A percentile compares a stretch with the other conserved stretches of the same genome.
phyloP scores from a whole-genome alignment of 2,329 filamentous ascomycete genomes.

The Xylaria sp. region DNA sequence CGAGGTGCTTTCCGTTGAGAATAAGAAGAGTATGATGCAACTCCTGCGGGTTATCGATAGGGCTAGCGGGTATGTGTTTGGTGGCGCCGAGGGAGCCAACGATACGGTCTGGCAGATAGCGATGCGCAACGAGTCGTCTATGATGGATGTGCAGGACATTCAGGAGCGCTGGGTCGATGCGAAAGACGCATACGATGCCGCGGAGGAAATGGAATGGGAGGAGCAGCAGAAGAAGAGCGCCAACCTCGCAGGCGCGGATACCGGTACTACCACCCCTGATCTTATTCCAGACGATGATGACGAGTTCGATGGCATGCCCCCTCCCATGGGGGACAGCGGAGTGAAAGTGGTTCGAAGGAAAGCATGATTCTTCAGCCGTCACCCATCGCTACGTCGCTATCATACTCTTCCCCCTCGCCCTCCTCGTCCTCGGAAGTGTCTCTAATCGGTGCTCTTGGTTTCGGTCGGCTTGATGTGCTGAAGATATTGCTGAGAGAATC shows the following conservation, averaged over 20 bases:
- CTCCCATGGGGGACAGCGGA: slow-evolving; percentile 60
- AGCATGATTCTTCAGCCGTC: slow-evolving; percentile 52
- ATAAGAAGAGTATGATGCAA: slow-evolving; percentile 96
- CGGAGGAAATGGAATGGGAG: slow-evolving; percentile 76
- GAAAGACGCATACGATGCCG: slow-evolving; percentile 84
- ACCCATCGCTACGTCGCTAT: slow-evolving; percentile 46
- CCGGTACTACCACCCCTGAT: slow-evolving; percentile 42
- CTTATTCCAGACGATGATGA: slow-evolving; percentile 44
- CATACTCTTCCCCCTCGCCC: slow-evolving; percentile 54
- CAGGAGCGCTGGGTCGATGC: slow-evolving; percentile 96
- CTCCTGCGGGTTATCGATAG: slow-evolving; percentile 88
- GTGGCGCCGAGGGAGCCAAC: slow-evolving; percentile 86
- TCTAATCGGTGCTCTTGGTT: slow-evolving; percentile 22
- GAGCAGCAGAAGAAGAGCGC: slow-evolving; percentile 67
- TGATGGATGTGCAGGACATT: slow-evolving; percentile 85
- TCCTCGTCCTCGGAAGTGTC: slow-evolving; percentile 53
- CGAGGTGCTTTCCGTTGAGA: slow-evolving; percentile 93
- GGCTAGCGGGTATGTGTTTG: slow-evolving; percentile 92
- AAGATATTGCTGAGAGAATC: slow-evolving; percentile 49
- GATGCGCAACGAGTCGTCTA: slow-evolving; percentile 76
- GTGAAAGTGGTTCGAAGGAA: slow-evolving; percentile 74
- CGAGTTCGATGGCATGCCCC: slow-evolving; percentile 59
- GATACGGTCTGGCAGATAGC: slow-evolving; percentile 97
- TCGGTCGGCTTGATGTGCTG: slow-evolving; percentile 35
- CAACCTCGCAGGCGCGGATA: slow-evolving; percentile 42